Percentiles rank a stretch among this genome's conserved stretches.
Conservation (phyloP, 768 basidiomycete species). For the Suillus bovinus region DNA sequence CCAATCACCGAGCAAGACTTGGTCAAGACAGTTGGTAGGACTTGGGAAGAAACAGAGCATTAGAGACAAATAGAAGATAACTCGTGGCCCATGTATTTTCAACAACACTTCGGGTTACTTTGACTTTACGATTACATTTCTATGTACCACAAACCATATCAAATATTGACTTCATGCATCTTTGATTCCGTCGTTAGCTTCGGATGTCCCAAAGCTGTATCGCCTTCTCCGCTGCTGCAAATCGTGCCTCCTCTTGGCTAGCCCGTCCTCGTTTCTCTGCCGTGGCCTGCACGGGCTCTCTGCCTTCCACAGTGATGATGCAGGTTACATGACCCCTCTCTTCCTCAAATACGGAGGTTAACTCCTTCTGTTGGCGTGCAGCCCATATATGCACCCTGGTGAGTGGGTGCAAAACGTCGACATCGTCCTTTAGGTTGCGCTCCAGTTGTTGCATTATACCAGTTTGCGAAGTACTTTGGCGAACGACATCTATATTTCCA, state of each 20-base stretch:
- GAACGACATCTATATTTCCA: constrained; percentile 54
- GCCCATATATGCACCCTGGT: constrained; percentile 68
- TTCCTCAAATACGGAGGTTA: constrained; percentile 46
- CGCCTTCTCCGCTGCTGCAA: constrained; percentile 64
- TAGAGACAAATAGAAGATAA: too few relatives aligned
- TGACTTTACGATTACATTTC: background rate
- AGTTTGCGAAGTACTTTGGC: constrained; percentile 48
- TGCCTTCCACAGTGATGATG: constrained; percentile 47
- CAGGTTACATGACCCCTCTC: constrained; percentile 53
- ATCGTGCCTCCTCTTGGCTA: constrained; percentile 65
- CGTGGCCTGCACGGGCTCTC: constrained; percentile 30
- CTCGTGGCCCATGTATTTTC: background rate
- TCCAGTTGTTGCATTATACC: constrained; percentile 59
- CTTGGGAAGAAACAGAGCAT: constrained; percentile 91
- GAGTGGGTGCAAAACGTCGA: constrained; percentile 76
- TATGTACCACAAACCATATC: too few relatives aligned
- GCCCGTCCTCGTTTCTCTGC: constrained; percentile 53
- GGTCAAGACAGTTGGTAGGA: constrained; percentile 81
- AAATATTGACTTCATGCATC: background rate
- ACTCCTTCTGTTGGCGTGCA: constrained; percentile 41
- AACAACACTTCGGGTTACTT: background rate
- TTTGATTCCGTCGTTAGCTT: constrained; percentile 11
- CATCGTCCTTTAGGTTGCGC: constrained; percentile 60
- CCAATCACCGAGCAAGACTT: constrained; percentile 77
- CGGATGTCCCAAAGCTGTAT: constrained; percentile 41